Base-by-base conservation (phyloP, 257 asterid species). In the Voacanga thouarsii region DNA sequence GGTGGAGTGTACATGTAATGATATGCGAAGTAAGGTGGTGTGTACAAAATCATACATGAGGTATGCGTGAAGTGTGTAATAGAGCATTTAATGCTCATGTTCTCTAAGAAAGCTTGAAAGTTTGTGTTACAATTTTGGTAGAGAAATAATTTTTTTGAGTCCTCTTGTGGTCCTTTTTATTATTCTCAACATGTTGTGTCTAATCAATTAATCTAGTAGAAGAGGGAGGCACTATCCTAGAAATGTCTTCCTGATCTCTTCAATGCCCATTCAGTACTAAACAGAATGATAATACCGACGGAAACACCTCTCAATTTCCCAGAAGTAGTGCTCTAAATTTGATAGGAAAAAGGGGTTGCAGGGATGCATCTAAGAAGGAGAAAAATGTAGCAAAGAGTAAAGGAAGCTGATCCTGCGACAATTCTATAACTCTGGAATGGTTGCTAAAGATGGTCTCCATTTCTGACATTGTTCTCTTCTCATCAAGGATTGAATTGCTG, bases 371-470 rank as follows among this genome's bases (percentile, higher is more conserved):
- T 50, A 55, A 6, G 39, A 5, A 37, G 24, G 77, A 18, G 70
- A 2, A 6, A 56, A 21, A 41, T 14, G 28, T 8, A 45, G 4
- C 73, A 44, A 5, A 0, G 23, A 7, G 19, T 8, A 19, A n/a
- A 23, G 23, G 5, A 39, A 1, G 39, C 44, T 75, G 12, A 9
- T 19, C 1, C 21, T 72, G 9, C 7, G 21, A 57, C 26, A 64
- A 33, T 50, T 74, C 70, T 77, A 84, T 37, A 81, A 75, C 75
- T 87, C 91, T 1, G 89, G 91, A 74, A 87, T 86, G 30, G 91
- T 83, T 75, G 84, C 89, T 78, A 89, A 84, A 77, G 85, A 85
- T 7, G 92, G 89, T 81, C 82, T 85, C 94, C 94, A 88, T 74
- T 84, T 83, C 83, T 56, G 77, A 7, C 79, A 73, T 68, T 67